Percentiles rank a stretch among this genome's conserved stretches.
phyloP scores from a whole-genome alignment of 352 stramenopile species.

The Phytophthora pini region DNA sequence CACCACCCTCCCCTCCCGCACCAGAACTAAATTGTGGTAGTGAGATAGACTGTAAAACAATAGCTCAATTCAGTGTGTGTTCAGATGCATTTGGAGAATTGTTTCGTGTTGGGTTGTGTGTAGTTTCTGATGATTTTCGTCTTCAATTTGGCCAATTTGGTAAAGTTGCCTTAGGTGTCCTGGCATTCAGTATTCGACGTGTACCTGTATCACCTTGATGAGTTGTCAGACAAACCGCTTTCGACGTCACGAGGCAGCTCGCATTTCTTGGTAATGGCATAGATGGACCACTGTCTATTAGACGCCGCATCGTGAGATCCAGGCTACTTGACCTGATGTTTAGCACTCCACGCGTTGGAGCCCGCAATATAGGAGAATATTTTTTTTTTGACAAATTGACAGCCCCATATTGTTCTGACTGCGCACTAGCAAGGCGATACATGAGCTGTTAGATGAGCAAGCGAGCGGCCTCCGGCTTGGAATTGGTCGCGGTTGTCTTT shows the following conservation, averaged over 20 bases:
- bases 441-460: constrained; percentile 17
- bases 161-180: too few species aligned
- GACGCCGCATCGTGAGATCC: neutral
- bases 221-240: too few species aligned
- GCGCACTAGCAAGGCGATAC: neutral
- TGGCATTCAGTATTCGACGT: too few species aligned
- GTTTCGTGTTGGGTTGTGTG: too few species aligned
- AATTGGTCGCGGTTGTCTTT: too few species aligned
- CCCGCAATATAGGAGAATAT: too few species aligned
- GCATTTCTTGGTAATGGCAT: neutral
- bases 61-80: neutral
- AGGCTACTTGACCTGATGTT: neutral
- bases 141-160: neutral
- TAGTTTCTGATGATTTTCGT: neutral
- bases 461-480: neutral
- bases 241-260: neutral
- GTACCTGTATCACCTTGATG: too few species aligned
- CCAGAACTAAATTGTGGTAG: constrained; percentile 6
- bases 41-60: neutral
- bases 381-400: neutral
- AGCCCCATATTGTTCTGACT: neutral
- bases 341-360: too few species aligned
- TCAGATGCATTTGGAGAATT: neutral
- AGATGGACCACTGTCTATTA: neutral
- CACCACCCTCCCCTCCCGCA: constrained; percentile 42